A percentile compares a stretch with the other conserved stretches of the same genome.
These are phyloP conservation scores for Plasmodium coatneyi DNA, from an alignment of 169 alveolate genomes.

Conservation along the genomic window DNA sequence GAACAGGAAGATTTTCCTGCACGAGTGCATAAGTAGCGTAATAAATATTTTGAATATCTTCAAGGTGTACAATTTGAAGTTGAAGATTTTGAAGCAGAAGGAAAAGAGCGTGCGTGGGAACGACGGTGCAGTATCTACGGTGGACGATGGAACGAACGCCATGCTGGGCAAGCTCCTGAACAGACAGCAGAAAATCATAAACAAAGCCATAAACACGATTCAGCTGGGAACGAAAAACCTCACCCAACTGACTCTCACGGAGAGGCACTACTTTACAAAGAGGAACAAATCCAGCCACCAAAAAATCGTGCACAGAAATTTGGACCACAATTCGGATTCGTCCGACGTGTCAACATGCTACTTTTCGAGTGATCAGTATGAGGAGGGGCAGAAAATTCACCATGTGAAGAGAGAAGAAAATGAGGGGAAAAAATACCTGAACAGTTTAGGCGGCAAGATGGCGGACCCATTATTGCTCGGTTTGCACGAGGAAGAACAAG, in stretches of 20 bases:
- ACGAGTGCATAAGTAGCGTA: constrained; percentile 62
- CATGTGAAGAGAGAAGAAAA: background rate
- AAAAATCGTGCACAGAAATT: constrained; percentile 50
- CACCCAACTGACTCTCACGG: constrained; percentile 70
- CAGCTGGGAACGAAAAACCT: constrained; percentile 61
- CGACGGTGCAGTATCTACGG: background rate
- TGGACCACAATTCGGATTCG: constrained; percentile 45
- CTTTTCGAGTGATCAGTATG: constrained; percentile 65
- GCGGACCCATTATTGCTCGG: background rate
- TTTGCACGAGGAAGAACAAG: background rate
- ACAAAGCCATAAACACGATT: constrained; percentile 68
- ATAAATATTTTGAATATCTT: constrained; percentile 68
- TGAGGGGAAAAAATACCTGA: background rate
- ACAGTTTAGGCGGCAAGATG: background rate
- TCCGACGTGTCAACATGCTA: constrained; percentile 69
- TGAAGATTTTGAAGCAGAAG: constrained; percentile 63
- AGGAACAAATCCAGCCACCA: constrained; percentile 19
- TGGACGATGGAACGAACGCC: background rate
- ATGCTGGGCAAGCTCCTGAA: constrained; percentile 15
- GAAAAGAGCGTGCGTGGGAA: constrained; percentile 15
- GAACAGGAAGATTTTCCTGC: constrained; percentile 71
- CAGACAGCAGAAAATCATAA: constrained; percentile 56
- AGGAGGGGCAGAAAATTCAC: background rate
- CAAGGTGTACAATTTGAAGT: constrained; percentile 64
- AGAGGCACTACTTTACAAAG: constrained; percentile 63